Percentiles rank a stretch among this genome's conserved stretches.
Conservation (phyloP, 2,329 filamentous ascomycete species). For the Botryotinia globosa region DNA sequence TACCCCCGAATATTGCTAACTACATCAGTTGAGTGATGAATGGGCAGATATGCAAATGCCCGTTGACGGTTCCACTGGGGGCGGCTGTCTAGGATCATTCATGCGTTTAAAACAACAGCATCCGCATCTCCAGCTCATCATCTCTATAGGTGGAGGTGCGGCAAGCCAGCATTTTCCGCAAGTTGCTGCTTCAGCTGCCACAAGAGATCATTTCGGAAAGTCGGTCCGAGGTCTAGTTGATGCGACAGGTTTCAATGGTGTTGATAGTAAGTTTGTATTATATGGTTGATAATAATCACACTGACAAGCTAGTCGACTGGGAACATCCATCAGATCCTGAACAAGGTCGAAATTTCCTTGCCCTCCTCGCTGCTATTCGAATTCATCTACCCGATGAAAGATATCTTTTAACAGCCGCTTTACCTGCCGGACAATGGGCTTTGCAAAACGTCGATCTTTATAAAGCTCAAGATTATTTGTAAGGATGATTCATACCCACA, state of each 20-base stretch:
- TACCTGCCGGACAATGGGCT: conserved; percentile 65
- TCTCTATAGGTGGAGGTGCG: conserved; percentile 70
- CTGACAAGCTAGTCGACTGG: conserved; percentile 64
- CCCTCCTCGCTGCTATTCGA: conserved; percentile 64
- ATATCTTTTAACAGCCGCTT: conserved; percentile 68
- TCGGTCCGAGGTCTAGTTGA: conserved; percentile 66
- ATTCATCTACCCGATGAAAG: conserved; percentile 64
- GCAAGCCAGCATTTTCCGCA: conserved; percentile 65
- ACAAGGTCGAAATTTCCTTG: conserved; percentile 68
- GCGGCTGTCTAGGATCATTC: conserved; percentile 66
- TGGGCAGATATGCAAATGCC: conserved; percentile 71
- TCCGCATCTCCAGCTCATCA: conserved; percentile 67
- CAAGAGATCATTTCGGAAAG: conserved; percentile 67
- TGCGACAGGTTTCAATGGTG: conserved; percentile 68
- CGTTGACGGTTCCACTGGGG: conserved; percentile 63
- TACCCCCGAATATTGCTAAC: conserved; percentile 22
- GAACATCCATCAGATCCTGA: conserved; percentile 66
- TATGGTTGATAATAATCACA: not conserved
- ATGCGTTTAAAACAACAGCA: conserved; percentile 70
- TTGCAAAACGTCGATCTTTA: conserved; percentile 67
- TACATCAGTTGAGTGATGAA: conserved; percentile 68
- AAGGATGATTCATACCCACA: not conserved
- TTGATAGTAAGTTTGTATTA: conserved; percentile 61
- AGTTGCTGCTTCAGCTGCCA: conserved; percentile 59
- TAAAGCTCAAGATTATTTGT: conserved; percentile 59